Evolutionary conservation across 345 rosid genomes (phyloP), one percentile per base, ranked within the genome.

Genomic region (Viola odorata): DNA sequence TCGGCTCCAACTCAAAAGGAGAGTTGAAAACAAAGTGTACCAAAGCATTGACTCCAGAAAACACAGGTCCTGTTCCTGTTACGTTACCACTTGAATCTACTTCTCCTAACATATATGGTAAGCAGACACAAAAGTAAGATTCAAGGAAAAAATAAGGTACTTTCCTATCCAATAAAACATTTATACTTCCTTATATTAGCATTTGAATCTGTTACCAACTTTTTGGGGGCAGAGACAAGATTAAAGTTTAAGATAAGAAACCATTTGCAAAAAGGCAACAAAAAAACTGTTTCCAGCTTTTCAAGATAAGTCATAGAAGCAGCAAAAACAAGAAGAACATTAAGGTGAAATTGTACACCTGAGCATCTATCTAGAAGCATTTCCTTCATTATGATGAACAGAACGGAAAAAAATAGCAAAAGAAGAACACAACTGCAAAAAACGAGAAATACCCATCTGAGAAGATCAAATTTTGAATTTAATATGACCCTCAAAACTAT

Each of bases 171-270:
- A 45, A 4, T 15, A 12, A 54, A 8, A 39, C 37, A n/a, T 5
- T 7, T 10, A 37, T 37, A 0, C 3, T 11, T 12, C 6, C 10
- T 13, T 55, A 40, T 4, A 6, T 6, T 50, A 66, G 44, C 63
- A 66, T 66, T 23, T 50, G 69, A 58, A 58, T 50, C 50, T 37
- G 41, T 14, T 67, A 44, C 65, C 65, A 53, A 45, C 54, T 54
- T 60, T 32, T 52, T 36, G 60, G 41, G 41, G 42, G 36, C 9
- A 61, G 55, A 50, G 41, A 51, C 5, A 16, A 50, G 15, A 9
- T 17, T 14, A 51, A 59, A 52, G 44, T 58, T 51, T 41, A 51
- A 32, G 42, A 38, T 36, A 5, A 23, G 42, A 36, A 3, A 41
- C 8, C 5, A 5, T 8, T n/a, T 57, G 15, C 41, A 57, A 39